These are phyloP conservation scores for Penicillium sp. DNA, from an alignment of 2,329 filamentous ascomycete species.

Conservation along the genomic window DNA sequence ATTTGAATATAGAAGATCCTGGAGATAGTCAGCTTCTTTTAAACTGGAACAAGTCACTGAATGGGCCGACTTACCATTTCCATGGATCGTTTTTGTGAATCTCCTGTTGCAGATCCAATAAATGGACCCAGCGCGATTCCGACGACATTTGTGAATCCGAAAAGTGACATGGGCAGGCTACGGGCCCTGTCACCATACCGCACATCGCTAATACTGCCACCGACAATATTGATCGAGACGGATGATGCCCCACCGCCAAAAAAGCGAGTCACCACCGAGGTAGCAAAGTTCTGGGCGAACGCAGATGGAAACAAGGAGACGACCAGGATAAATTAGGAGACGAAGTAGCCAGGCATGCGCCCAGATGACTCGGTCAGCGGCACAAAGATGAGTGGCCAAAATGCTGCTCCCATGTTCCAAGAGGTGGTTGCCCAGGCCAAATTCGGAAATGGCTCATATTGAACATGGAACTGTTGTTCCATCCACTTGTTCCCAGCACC, in stretches of 20 bases:
- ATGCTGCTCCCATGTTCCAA: constrained; percentile 44
- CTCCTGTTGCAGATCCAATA: constrained; percentile 42
- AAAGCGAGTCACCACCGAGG: constrained; percentile 47
- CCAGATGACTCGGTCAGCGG: constrained; percentile 47
- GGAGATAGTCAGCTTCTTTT: background rate
- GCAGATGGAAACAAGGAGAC: constrained; percentile 47
- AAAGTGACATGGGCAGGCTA: constrained; percentile 48
- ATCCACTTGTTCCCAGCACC: constrained; percentile 38
- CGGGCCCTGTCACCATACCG: constrained; percentile 43
- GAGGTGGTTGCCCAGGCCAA: constrained; percentile 38
- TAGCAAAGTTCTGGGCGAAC: constrained; percentile 49
- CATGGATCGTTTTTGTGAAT: constrained; percentile 39
- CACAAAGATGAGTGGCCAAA: constrained; percentile 42
- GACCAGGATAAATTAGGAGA: constrained; percentile 45
- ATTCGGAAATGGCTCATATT: constrained; percentile 39
- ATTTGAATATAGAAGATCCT: constrained; percentile 52
- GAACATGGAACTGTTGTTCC: constrained; percentile 34
- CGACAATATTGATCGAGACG: constrained; percentile 46
- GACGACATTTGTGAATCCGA: constrained; percentile 47
- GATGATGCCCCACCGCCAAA: constrained; percentile 49
- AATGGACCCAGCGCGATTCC: constrained; percentile 51
- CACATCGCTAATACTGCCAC: constrained; percentile 39
- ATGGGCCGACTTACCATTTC: constrained; percentile 42
- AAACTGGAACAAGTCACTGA: rapidly evolving
- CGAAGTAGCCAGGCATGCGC: constrained; percentile 48